Percentiles rank a stretch among this genome's conserved stretches.
These are phyloP conservation scores for Candida insectalens DNA, from an alignment of 805 yeast species.

Conservation along the genomic window DNA sequence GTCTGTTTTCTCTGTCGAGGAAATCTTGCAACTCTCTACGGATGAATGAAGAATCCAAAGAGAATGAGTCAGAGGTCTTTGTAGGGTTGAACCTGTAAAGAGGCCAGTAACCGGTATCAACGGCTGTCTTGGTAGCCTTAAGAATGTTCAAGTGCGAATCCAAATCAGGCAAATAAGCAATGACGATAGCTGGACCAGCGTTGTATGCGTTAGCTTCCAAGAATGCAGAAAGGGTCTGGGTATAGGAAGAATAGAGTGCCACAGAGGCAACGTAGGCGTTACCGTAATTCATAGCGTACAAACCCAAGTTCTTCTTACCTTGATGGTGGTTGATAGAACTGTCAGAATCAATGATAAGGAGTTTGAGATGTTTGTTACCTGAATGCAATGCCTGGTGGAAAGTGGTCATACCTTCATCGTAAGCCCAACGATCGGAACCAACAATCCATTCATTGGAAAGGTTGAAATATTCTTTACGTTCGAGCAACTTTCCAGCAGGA, in stretches of 20 bases:
- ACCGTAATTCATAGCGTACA: slow-evolving; percentile 91
- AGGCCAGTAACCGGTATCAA: slow-evolving; percentile 96
- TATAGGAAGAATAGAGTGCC: slow-evolving; percentile 87
- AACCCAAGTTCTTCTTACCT: slow-evolving; percentile 86
- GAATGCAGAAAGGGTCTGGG: slow-evolving; percentile 82
- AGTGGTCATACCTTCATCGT: slow-evolving; percentile 86
- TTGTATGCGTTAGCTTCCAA: slow-evolving; percentile 76
- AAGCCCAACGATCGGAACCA: slow-evolving; percentile 94
- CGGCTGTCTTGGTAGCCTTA: slow-evolving; percentile 81
- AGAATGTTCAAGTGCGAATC: slow-evolving; percentile 61
- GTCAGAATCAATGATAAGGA: slow-evolving; percentile 81
- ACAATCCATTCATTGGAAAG: slow-evolving; percentile 66
- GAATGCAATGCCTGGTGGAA: slow-evolving; percentile 76
- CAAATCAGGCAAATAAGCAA: slow-evolving; percentile 82
- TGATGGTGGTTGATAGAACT: slow-evolving; percentile 43
- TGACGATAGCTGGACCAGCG: slow-evolving; percentile 82
- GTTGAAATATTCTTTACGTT: slow-evolving; percentile 34
- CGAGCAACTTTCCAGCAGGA: slow-evolving; percentile 36
- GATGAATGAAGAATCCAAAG: slow-evolving; percentile 76
- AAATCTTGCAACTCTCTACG: slow-evolving; percentile 69
- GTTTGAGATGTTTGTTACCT: slow-evolving; percentile 59
- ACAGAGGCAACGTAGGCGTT: slow-evolving; percentile 87
- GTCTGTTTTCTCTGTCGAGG: slow-evolving; percentile 81
- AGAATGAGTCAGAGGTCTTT: slow-evolving; percentile 44
- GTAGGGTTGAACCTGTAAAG: slow-evolving; percentile 77